Evolutionary conservation across 2,329 filamentous ascomycete genomes (phyloP), one percentile per base, ranked within the genome.

Genomic region (Teratosphaeriaceae sp.): DNA sequence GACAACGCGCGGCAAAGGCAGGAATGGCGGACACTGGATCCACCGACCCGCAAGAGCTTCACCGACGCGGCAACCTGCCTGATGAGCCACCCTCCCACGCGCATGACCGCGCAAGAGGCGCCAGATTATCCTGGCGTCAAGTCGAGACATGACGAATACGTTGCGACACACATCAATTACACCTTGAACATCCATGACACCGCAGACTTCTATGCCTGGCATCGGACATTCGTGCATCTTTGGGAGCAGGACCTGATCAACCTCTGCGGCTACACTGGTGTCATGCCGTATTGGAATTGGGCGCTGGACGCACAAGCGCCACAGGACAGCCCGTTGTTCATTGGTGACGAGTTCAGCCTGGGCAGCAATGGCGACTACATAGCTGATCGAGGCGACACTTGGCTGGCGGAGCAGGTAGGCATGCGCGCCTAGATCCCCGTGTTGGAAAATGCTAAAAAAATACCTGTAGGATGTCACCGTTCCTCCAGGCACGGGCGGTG

Each of bases 401-500:
- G 54, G 50, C 50, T 60, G 2, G 53, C 52, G 11, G 12, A 16
- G 43, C 41, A 43, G 12, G 30, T 29, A 29, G 16, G 23, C 11
- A 19, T 16, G 15, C 6, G 6, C 24, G 23, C 16, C 29, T 15
- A n/a, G 24, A 16, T 18, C 8, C 24, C 16, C 35, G 13, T 20
- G n/a, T 13, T 40, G 43, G 40, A 21, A 39, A 18, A 27, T n/a
- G 31, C 31, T 34, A 12, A 34, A n/a, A 20, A 19, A 6, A 19
- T 19, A 9, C 15, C 5, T 38, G 20, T 46, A 55, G 45, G 34
- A 55, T 36, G 41, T 70, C 45, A 62, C 52, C 16, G 56, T 73
- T 8, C 72, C 70, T 0, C 68, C 69, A 0, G 76, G 73, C n/a
- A 65, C 66, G 0, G 76, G 76, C 12, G 76, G 76, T 29, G 76